Percentiles rank a stretch among this genome's conserved stretches.
Conservation (phyloP, 2,329 filamentous ascomycete species). For the Epichloe hybrida region DNA sequence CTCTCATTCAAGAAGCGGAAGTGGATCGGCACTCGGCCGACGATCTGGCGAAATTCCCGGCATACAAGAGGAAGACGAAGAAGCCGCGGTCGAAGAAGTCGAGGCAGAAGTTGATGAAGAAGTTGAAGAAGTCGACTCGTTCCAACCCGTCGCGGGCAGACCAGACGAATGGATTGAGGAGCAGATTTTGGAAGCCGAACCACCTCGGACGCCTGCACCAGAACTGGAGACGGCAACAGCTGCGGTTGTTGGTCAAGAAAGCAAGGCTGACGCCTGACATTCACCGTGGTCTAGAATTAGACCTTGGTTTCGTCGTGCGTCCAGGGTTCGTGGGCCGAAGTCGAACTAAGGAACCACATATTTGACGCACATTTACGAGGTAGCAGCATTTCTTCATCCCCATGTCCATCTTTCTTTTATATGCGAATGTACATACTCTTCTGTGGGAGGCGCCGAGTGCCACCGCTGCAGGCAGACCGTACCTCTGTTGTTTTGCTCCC, state of each 20-base stretch:
- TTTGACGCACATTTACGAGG: too few relatives aligned
- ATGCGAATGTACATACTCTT: too few relatives aligned
- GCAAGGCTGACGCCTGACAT: not conserved
- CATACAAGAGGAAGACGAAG: slow-evolving; percentile 52
- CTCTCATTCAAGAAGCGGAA: slow-evolving; percentile 43
- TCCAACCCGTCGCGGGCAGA: slow-evolving; percentile 34
- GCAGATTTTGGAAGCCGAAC: slow-evolving; percentile 28
- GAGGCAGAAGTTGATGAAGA: slow-evolving; percentile 31
- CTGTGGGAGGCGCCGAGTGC: too few relatives aligned
- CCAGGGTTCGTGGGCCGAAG: too few relatives aligned
- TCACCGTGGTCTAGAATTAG: not conserved
- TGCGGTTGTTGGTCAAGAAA: not conserved
- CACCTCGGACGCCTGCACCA: too few relatives aligned
- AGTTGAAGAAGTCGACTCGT: slow-evolving; percentile 45
- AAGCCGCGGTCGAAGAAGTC: slow-evolving; percentile 26
- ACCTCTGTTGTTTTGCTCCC: too few relatives aligned
- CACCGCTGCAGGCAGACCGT: too few relatives aligned
- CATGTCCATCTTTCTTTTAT: too few relatives aligned
- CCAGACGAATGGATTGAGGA: slow-evolving; percentile 33
- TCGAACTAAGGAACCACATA: too few relatives aligned
- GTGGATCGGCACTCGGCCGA: slow-evolving; percentile 48
- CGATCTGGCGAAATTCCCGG: slow-evolving; percentile 58
- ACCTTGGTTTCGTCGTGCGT: too few relatives aligned
- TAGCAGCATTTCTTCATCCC: too few relatives aligned
- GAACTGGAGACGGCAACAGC: not conserved